These are phyloP conservation scores for Lachancea mirantina DNA, from an alignment of 805 yeast species.

Conservation along the genomic window DNA sequence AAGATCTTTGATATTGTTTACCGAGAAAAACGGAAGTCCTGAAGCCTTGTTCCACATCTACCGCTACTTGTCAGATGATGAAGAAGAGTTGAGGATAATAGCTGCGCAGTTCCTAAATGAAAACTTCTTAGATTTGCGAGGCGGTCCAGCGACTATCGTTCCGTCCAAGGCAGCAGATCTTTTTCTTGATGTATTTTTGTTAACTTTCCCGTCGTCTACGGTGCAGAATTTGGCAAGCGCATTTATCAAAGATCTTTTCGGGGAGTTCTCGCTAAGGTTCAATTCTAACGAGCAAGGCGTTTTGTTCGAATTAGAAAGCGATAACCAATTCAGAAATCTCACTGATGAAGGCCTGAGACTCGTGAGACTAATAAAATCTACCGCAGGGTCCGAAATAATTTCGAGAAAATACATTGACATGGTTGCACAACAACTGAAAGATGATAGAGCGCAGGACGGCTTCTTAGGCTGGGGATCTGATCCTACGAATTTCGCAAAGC, in stretches of 20 bases:
- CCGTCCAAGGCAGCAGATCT: constrained; percentile 31
- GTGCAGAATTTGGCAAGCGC: not conserved
- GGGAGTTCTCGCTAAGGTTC: not conserved
- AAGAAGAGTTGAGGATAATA: constrained; percentile 44
- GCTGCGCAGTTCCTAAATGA: constrained; percentile 40
- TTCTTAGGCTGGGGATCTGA: constrained; percentile 25
- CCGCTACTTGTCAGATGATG: constrained; percentile 56
- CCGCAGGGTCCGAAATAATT: too few species aligned
- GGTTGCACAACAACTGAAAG: not conserved
- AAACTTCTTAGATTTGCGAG: constrained; percentile 19
- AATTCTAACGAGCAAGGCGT: constrained; percentile 13
- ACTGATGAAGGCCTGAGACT: constrained; percentile 26
- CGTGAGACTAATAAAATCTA: constrained; percentile 15
- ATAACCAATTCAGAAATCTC: constrained; percentile 56
- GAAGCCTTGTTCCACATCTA: constrained; percentile 25
- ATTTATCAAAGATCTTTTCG: constrained; percentile 1
- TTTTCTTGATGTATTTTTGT: constrained; percentile 12
- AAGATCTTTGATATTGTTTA: constrained; percentile 16
- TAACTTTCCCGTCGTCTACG: not conserved
- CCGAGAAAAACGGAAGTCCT: constrained; percentile 4
- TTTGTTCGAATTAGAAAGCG: constrained; percentile 61
- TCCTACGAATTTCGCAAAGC: constrained; percentile 17
- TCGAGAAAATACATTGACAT: not conserved
- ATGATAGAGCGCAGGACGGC: constrained; percentile 11
- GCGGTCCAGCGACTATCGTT: constrained; percentile 14